Conservation (phyloP, 1,139 yeast species). For the Blastobotrys capitulatus region DNA sequence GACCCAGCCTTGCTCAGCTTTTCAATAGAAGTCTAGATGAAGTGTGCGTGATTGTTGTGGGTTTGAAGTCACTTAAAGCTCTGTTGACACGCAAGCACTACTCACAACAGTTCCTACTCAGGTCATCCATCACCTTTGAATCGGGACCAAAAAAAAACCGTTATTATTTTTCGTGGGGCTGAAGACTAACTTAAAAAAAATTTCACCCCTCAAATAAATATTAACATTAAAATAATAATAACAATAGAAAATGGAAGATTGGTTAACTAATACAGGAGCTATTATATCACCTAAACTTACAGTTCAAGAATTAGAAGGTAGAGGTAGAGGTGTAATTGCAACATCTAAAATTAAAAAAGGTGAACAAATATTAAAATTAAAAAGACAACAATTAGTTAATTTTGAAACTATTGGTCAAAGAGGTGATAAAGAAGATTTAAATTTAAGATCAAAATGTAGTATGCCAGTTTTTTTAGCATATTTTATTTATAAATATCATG, state of each 20-base stretch:
- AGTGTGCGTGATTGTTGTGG: too few relatives aligned
- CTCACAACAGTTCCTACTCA: too few relatives aligned
- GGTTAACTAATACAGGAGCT: slow-evolving; percentile 23
- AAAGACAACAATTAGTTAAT: slow-evolving; percentile 56
- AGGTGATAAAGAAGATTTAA: slow-evolving; percentile 12
- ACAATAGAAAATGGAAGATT: slow-evolving; percentile 7
- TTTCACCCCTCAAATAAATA: not conserved
- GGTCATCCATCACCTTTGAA: too few relatives aligned
- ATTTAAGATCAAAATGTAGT: slow-evolving; percentile 12
- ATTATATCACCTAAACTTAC: slow-evolving; percentile 25
- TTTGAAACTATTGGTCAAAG: slow-evolving; percentile 43
- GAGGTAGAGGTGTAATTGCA: slow-evolving; percentile 65
- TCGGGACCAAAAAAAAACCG: too few relatives aligned
- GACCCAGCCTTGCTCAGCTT: too few relatives aligned
- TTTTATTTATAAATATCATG: slow-evolving; percentile 18
- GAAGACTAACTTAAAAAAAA: not conserved
- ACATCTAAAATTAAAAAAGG: slow-evolving; percentile 33
- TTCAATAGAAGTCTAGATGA: too few relatives aligned
- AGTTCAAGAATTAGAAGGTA: slow-evolving; percentile 34
- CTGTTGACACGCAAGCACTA: too few relatives aligned
- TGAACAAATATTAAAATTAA: slow-evolving; percentile 50
- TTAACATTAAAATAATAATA: not conserved
- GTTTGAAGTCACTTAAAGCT: too few relatives aligned
- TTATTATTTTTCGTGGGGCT: not conserved
- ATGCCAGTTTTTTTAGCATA: slow-evolving; percentile 30